Percentiles rank a stretch among this genome's conserved stretches.
Evolutionary conservation across 2,329 filamentous ascomycete genomes (phyloP).

Genomic region (Byssothecium circinans): DNA sequence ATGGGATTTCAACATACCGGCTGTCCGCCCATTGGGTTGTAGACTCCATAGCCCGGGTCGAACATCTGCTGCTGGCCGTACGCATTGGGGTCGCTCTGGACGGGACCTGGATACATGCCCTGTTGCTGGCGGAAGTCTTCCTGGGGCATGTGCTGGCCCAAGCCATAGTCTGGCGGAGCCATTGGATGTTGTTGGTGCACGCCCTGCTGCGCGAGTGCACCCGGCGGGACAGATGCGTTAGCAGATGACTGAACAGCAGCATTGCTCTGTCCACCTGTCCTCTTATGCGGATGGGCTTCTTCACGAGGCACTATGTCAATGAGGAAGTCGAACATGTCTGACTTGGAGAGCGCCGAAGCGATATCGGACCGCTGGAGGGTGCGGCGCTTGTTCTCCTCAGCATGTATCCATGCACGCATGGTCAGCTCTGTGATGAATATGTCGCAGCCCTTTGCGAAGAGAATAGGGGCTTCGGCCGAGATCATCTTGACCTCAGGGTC

Average conservation of each 20-base stretch:
- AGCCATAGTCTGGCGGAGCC: constrained; percentile 59
- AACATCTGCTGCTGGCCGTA: constrained; percentile 86
- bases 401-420: constrained; percentile 99
- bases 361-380: constrained; percentile 96
- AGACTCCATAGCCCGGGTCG: constrained; percentile 74
- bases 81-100: constrained; percentile 70
- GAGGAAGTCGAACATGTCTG: constrained; percentile 99
- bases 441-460: constrained; percentile 98
- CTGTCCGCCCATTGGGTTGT: constrained; percentile 75
- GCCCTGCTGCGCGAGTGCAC: constrained; percentile 44
- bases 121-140: constrained; percentile 73
- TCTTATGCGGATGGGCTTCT: constrained; percentile 84
- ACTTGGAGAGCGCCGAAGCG: constrained; percentile 91
- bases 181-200: constrained; percentile 55
- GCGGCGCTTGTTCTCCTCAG: constrained; percentile 96
- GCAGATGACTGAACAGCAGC: constrained; percentile 47
- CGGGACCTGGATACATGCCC: constrained; percentile 79
- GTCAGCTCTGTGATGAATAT: constrained; percentile 99
- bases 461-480: constrained; percentile 92
- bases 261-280: constrained; percentile 47
- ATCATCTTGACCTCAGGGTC: constrained; percentile 99
- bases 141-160: constrained; percentile 61
- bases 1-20: constrained; percentile 2
- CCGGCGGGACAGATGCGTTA: constrained; percentile 36
- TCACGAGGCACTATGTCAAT: constrained; percentile 98